Evolutionary conservation across 2,329 filamentous ascomycete species (phyloP).

Genomic region (Exophiala calicioides): DNA sequence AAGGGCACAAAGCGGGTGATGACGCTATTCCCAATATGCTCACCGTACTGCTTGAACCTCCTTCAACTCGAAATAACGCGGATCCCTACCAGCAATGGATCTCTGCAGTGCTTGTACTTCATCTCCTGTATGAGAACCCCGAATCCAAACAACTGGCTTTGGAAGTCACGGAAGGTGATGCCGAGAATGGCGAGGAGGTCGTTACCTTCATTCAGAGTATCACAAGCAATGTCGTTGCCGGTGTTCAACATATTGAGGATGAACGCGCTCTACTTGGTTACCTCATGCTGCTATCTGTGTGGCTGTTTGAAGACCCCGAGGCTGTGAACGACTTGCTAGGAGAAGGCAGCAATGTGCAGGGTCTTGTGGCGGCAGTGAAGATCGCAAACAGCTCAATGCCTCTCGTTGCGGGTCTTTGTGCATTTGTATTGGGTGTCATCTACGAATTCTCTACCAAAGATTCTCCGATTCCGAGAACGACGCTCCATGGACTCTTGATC

Average conservation of each 20-base stretch:
- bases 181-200: slow-evolving; percentile 86
- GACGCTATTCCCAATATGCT: slow-evolving; percentile 88
- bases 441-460: slow-evolving; percentile 99
- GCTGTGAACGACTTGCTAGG: slow-evolving; percentile 90
- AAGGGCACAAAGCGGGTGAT: slow-evolving; percentile 73
- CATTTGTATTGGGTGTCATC: slow-evolving; percentile 79
- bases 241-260: slow-evolving; percentile 74
- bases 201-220: slow-evolving; percentile 91
- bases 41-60: slow-evolving; percentile 73
- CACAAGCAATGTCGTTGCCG: slow-evolving; percentile 79
- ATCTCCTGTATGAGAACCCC: slow-evolving; percentile 77
- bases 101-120: slow-evolving; percentile 80
- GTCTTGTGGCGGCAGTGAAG: slow-evolving; percentile 73
- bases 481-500: slow-evolving; percentile 74
- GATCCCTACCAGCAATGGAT: slow-evolving; percentile 93
- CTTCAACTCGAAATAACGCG: slow-evolving; percentile 59
- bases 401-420: slow-evolving; percentile 78
- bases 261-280: slow-evolving; percentile 80
- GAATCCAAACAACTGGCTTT: slow-evolving; percentile 79
- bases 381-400: slow-evolving; percentile 61
- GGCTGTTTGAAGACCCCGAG: slow-evolving; percentile 89
- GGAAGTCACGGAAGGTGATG: slow-evolving; percentile 84
- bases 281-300: slow-evolving; percentile 82
- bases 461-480: slow-evolving; percentile 80
- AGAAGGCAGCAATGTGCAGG: slow-evolving; percentile 90